A percentile compares a stretch with the other conserved stretches of the same genome.
phyloP scores from a whole-genome alignment of 176 grass and related monocot species.

The Aegilops tauschii region DNA sequence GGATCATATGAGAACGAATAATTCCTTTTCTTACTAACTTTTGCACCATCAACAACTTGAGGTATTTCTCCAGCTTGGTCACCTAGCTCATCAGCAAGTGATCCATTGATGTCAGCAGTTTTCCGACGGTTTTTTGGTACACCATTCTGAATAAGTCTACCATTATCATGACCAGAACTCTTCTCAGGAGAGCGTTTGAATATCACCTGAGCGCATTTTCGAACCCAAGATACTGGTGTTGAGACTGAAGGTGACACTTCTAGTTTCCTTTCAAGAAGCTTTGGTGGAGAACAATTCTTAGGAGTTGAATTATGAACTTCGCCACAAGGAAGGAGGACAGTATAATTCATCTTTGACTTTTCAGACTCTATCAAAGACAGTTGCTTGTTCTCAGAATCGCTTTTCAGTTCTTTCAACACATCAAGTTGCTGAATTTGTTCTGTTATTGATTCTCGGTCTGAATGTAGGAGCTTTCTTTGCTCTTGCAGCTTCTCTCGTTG shows the following conservation, averaged over 20 bases:
- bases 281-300: conserved; percentile 37
- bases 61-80: conserved; percentile 20
- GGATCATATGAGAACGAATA: conserved; percentile 30
- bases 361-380: conserved; percentile 35
- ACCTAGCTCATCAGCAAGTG: background rate
- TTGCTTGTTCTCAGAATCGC: conserved; percentile 70
- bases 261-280: conserved; percentile 39
- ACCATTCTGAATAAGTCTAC: conserved; percentile 19
- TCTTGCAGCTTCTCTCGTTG: conserved; percentile 92
- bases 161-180: conserved; percentile 37
- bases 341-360: conserved; percentile 36
- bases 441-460: conserved; percentile 79
- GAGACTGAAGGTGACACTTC: conserved; percentile 41
- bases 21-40: conserved; percentile 53
- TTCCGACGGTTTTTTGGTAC: conserved; percentile 26
- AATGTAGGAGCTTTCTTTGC: conserved; percentile 81
- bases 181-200: conserved; percentile 75
- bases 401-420: conserved; percentile 58
- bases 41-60: background rate
- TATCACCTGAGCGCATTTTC: conserved; percentile 68
- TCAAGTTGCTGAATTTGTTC: conserved; percentile 72
- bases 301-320: conserved; percentile 44
- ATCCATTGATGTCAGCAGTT: background rate
- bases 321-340: conserved; percentile 1
- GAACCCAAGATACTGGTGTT: conserved; percentile 74